A percentile compares a stretch with the other conserved stretches of the same genome.
Conservation (phyloP, 2,329 filamentous ascomycete species). For the Ophiostoma pallidulum region DNA sequence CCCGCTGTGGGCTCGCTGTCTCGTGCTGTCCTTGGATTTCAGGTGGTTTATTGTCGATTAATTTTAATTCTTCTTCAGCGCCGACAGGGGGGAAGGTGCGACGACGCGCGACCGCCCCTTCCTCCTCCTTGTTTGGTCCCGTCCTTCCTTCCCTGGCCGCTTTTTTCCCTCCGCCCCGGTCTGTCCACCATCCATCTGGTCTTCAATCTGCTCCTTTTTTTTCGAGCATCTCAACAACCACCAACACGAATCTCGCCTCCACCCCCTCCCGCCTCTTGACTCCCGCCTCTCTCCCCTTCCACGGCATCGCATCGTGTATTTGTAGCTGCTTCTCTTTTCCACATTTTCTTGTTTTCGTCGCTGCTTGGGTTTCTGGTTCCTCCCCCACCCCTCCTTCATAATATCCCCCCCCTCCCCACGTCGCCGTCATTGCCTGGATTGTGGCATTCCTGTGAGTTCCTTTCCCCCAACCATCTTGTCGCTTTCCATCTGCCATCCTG, state of each 20-base stretch:
- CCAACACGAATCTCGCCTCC: not conserved
- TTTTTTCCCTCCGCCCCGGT: not conserved
- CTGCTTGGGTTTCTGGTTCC: constrained; percentile 1
- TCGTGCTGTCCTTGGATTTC: not conserved
- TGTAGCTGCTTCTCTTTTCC: constrained; percentile 2
- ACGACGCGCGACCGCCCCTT: not conserved
- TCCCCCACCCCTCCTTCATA: not conserved
- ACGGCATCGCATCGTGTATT: constrained; percentile 8
- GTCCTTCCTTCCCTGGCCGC: not conserved
- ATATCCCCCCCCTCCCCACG: not conserved
- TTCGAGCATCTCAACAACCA: not conserved
- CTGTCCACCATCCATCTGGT: not conserved
- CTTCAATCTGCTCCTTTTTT: not conserved
- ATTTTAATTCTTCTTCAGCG: constrained; percentile 6
- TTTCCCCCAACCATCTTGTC: not conserved
- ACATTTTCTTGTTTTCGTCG: constrained; percentile 4
- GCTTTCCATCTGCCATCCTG: not conserved
- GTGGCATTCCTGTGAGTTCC: constrained; percentile 11
- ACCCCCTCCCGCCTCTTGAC: not conserved
- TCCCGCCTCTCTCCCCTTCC: too few relatives aligned
- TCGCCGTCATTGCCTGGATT: constrained; percentile 2
- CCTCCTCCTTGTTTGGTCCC: not conserved
- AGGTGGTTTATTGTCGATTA: not conserved
- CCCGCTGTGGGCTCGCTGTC: not conserved
- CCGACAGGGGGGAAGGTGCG: not conserved